Evolutionary conservation across 2,329 filamentous ascomycete genomes (phyloP).

Genomic region (Sclerotinia trifoliorum): DNA sequence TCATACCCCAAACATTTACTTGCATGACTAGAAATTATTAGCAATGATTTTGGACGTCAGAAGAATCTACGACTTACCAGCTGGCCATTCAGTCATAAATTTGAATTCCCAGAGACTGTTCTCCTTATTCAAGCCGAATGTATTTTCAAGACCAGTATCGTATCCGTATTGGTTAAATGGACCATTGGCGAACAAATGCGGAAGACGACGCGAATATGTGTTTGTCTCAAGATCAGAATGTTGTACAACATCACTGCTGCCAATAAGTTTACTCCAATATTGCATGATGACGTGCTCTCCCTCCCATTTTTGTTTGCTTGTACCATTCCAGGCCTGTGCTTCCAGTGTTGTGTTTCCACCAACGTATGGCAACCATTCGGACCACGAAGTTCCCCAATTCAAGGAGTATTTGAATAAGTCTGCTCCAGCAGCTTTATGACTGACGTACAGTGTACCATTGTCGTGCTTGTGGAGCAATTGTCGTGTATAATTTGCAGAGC

Average conservation of each 20-base stretch:
- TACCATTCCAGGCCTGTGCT: conserved; percentile 56
- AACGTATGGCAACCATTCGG: conserved; percentile 56
- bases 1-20: conserved; percentile 66
- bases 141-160: conserved; percentile 56
- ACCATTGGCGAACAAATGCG: conserved; percentile 62
- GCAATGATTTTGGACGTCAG: not conserved
- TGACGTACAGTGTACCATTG: conserved; percentile 48
- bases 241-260: conserved; percentile 59
- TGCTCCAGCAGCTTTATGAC: conserved; percentile 61
- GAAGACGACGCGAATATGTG: conserved; percentile 51
- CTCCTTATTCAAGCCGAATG: conserved; percentile 50
- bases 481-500: conserved; percentile 56
- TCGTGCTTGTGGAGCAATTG: conserved; percentile 49
- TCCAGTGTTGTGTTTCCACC: conserved; percentile 50
- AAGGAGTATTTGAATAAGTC: conserved; percentile 62
- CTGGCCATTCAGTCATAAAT: conserved; percentile 64
- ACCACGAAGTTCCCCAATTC: conserved; percentile 60
- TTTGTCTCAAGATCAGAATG: conserved; percentile 53
- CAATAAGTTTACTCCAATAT: conserved; percentile 59
- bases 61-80: conserved; percentile 37
- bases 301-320: conserved; percentile 55
- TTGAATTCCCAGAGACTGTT: conserved; percentile 54
- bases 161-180: conserved; percentile 63
- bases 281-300: conserved; percentile 63
- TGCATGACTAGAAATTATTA: conserved; percentile 44